phyloP scores from a whole-genome alignment of 2,329 filamentous ascomycete species.

The Daldinia sp. region DNA sequence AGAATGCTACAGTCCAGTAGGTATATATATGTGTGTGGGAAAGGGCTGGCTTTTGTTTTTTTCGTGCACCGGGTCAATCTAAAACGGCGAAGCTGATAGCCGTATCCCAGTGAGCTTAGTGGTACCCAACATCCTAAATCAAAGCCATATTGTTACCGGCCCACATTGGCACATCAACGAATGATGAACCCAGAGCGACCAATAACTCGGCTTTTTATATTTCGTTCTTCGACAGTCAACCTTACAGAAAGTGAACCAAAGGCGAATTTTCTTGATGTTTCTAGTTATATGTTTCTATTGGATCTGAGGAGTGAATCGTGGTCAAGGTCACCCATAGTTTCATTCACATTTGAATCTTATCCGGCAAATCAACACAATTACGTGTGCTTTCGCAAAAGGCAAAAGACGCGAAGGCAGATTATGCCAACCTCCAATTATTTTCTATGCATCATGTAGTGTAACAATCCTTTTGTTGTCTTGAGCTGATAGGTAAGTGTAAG shows the following conservation, averaged over 20 bases:
- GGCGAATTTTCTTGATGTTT: background rate
- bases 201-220: background rate
- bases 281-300: background rate
- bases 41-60: background rate
- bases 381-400: background rate
- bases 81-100: too few relatives aligned
- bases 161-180: background rate
- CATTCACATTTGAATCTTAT: background rate
- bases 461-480: background rate
- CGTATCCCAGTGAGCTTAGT: too few relatives aligned
- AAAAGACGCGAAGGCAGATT: background rate
- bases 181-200: background rate
- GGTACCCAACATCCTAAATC: too few relatives aligned
- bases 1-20: background rate
- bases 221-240: background rate
- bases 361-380: background rate
- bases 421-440: background rate
- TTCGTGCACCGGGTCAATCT: too few relatives aligned
- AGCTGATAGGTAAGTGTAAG: background rate
- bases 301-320: background rate
- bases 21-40: background rate
- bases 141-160: too few relatives aligned
- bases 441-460: background rate
- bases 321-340: background rate
- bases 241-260: background rate